Evolutionary conservation across 768 basidiomycete genomes (phyloP).

Genomic region (Tylopilus felleus): DNA sequence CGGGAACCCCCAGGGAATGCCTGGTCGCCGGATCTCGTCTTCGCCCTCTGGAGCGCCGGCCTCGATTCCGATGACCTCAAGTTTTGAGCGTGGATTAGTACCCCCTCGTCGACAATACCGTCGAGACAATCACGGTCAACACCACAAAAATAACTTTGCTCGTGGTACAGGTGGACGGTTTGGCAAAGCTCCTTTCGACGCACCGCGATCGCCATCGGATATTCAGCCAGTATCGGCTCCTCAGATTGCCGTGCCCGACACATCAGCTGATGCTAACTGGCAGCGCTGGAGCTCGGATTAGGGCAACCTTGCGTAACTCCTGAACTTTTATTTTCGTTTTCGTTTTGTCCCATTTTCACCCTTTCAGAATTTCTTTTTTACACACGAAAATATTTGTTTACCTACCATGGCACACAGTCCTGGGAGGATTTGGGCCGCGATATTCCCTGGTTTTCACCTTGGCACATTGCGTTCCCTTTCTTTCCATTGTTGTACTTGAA

Average conservation of each 20-base stretch:
- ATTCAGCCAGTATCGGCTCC: conserved; percentile 4
- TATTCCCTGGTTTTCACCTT: not conserved
- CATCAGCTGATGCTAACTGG: conserved; percentile 17
- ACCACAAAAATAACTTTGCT: conserved; percentile 24
- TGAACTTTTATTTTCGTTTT: not conserved
- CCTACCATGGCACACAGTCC: not conserved
- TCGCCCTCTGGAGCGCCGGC: conserved; percentile 15
- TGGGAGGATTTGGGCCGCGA: not conserved
- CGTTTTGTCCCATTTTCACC: conserved; percentile 13
- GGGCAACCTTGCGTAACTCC: conserved; percentile 3
- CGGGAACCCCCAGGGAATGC: conserved; percentile 12
- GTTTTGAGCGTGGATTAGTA: conserved; percentile 20
- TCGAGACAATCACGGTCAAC: conserved; percentile 28
- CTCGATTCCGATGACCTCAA: conserved; percentile 11
- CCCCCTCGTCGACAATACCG: conserved; percentile 33
- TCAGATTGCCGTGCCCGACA: conserved; percentile 11
- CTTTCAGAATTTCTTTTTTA: not conserved
- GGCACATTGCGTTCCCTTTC: not conserved
- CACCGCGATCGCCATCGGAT: conserved; percentile 18
- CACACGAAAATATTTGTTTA: not conserved
- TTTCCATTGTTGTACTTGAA: not conserved
- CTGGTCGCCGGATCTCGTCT: conserved; percentile 16
- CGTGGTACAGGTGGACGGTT: conserved; percentile 23
- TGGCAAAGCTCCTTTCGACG: conserved; percentile 16
- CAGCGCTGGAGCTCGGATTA: conserved; percentile 17